Base-by-base conservation (phyloP, 2,329 filamentous ascomycete genomes). In the Claviceps fusiformis region DNA sequence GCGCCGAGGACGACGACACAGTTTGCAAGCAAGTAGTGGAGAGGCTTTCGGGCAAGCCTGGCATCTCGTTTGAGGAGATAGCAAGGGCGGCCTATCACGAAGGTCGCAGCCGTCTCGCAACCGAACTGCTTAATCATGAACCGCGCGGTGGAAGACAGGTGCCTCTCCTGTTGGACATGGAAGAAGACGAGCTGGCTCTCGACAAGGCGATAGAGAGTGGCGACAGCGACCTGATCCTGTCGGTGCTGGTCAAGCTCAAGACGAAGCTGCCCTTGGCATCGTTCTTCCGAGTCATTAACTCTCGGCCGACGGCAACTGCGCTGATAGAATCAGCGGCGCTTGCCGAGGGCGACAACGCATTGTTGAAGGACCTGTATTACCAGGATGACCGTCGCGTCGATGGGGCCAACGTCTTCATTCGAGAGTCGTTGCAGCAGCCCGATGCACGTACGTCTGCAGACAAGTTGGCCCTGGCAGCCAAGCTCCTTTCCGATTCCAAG, bases 201-300 rank as follows among this genome's bases (percentile, higher is more conserved):
- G 92, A 97, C 74, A 98, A 97, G 69, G 92, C 93, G 10, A 89
- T 97, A 57, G 90, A 96, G 67, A 95, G 89, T 58, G 92, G 92
- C 19, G 93, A 98, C 65, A 92, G 91, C 0, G 93, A 98, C 62
- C 78, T 98, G 2, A 82, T 95, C n/a, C 85, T 89, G 62, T 91
- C 85, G 64, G 93, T 98, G 5, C 78, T 98, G 7, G 73, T 95
- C 8, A 85, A 92, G 58, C 75, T 98, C 43, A 93, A 90, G 73
- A 89, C 89, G 70, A 95, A 95, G 67, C 77, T 96, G 8, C 89
- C 93, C 0, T 76, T 96, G 2, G 89, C 92, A 1, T 85, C 82
- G 39, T 98, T 98, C 75, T 97, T 98, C 76, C 84, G 90, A 52
- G 85, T 86, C 50, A 89, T 97, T 71, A 96, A 91, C 68, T 82